Evolutionary conservation across 2,329 filamentous ascomycete species (phyloP).

Genomic region (Nemania sp.): DNA sequence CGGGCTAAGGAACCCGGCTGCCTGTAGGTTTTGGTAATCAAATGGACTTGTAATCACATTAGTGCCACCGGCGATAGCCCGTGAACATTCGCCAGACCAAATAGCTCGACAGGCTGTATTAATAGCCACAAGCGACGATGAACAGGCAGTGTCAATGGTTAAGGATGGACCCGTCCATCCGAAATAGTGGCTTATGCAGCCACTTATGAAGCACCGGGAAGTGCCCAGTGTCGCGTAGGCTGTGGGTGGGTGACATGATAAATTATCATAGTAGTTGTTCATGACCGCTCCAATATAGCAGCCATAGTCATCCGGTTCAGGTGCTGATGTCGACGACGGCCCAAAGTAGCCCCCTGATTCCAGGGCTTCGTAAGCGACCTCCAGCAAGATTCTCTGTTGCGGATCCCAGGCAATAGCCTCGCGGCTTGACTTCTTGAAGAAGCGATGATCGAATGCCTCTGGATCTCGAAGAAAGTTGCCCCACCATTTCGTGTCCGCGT

Average conservation of each 20-base stretch:
- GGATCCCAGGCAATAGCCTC: constrained; percentile 43
- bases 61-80: constrained; percentile 43
- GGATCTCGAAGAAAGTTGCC: constrained; percentile 37
- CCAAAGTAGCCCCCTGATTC: constrained; percentile 39
- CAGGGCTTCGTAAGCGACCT: constrained; percentile 44
- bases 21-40: constrained; percentile 35
- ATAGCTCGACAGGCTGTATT: constrained; percentile 45
- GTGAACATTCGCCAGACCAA: constrained; percentile 37
- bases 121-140: constrained; percentile 44
- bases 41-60: constrained; percentile 41
- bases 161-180: constrained; percentile 43
- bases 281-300: constrained; percentile 31
- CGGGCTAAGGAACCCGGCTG: constrained; percentile 38
- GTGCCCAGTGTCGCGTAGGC: constrained; percentile 33
- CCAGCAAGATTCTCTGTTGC: constrained; percentile 41
- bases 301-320: constrained; percentile 25
- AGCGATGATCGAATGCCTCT: constrained; percentile 30
- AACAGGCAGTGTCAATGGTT: constrained; percentile 45
- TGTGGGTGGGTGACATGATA: constrained; percentile 21
- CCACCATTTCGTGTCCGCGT: constrained; percentile 18
- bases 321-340: constrained; percentile 34
- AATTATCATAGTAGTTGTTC: constrained; percentile 31
- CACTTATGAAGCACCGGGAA: constrained; percentile 36
- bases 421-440: constrained; percentile 38
- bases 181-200: constrained; percentile 43